These are phyloP conservation scores for Suillus luteus DNA, from an alignment of 768 basidiomycete genomes.

Conservation along the genomic window DNA sequence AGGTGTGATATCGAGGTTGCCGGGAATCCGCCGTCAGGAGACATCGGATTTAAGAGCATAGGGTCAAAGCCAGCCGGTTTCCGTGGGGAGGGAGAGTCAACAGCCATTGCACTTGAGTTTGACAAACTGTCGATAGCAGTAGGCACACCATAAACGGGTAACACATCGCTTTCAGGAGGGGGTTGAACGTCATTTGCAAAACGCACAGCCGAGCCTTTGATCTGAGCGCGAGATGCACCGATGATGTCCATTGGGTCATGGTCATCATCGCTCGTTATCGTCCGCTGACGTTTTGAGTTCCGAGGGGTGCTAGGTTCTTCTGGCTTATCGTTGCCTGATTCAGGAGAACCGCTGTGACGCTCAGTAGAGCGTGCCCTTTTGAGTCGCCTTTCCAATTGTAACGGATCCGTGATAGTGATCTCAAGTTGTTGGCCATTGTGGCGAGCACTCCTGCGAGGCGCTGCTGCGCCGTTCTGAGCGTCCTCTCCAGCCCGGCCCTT, in stretches of 20 bases:
- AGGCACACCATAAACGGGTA: conserved; percentile 1
- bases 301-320: conserved; percentile 42
- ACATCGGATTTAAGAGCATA: conserved; percentile 54
- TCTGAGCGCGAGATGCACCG: conserved; percentile 25
- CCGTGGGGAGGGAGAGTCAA: conserved; percentile 36
- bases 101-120: conserved; percentile 36
- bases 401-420: conserved; percentile 71
- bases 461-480: conserved; percentile 36
- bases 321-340: conserved; percentile 40
- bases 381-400: conserved; percentile 69
- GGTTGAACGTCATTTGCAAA: conserved; percentile 44
- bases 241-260: conserved; percentile 49
- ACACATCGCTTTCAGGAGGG: background rate
- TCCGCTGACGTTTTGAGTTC: conserved; percentile 60
- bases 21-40: conserved; percentile 31
- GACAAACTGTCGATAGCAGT: background rate
- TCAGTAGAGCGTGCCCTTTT: conserved; percentile 71
- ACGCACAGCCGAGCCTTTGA: conserved; percentile 45
- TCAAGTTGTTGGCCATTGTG: conserved; percentile 74
- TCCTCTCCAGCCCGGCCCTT: conserved; percentile 34
- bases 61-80: conserved; percentile 50
- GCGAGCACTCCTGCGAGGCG: conserved; percentile 68
- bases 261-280: conserved; percentile 46
- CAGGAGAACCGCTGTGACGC: conserved; percentile 50
- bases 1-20: conserved; percentile 26